Base-by-base conservation (phyloP, 495 filamentous ascomycete genomes). In the Podospora pseudopauciseta region DNA sequence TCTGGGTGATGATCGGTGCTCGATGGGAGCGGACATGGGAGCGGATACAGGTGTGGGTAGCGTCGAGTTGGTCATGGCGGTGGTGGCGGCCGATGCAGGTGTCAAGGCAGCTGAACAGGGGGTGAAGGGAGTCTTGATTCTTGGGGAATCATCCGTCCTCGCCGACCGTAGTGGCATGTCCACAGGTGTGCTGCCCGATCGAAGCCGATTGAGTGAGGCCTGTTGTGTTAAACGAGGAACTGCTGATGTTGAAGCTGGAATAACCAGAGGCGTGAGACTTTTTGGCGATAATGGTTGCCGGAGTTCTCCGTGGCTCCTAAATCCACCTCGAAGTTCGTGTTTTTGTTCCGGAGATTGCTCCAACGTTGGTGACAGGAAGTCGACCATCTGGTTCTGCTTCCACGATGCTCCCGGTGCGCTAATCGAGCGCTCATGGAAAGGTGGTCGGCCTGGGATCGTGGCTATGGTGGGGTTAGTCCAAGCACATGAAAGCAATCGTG, bases 361-460 rank as follows among this genome's bases (percentile, higher is more conserved):
- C 59, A 74, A 78, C 20, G 76, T 72, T 15, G 71, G 65, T 1
- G 71, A 59, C 67, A 78, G 74, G 65, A 64, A 68, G 54, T 86
- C 83, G 9, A 73, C 76, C 32, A 83, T 75, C 6, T 80, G 75
- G 64, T 80, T 78, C 53, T 79, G 76, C 59, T 82, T 80, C 82
- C 83, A 85, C 57, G 76, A 79, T 63, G 73, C 75, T 39, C 81
- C 86, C 30, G 89, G 88, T 53, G 87, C 86, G 75, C 88, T 90
- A 68, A 84, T 86, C 49, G 88, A 90, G 70, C 89, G 82, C 76
- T 90, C 88, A 75, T 90, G 87, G 28, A 89, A 74, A 18, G 89
- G 83, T 63, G 86, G 88, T 39, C 87, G 85, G 32, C 88, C 90
- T 39, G 90, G 90, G 66, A 92, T 90, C 28, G 90, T 92, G 69